These are phyloP conservation scores for Neophaeococcomyces mojaviensis DNA, from an alignment of 2,329 filamentous ascomycete genomes.

Conservation along the genomic window DNA sequence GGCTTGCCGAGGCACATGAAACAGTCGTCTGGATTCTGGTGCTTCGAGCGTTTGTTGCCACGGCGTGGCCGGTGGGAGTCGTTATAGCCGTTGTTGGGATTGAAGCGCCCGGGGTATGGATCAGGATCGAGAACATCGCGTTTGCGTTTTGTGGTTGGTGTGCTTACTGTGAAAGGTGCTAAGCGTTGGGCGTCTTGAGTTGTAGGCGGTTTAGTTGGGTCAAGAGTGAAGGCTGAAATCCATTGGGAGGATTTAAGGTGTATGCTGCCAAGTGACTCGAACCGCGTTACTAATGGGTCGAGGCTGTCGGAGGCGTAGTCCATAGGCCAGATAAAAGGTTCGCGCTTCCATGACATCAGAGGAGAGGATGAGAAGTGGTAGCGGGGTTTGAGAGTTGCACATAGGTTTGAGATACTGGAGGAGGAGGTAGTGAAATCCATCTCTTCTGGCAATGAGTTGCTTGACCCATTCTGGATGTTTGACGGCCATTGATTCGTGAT, in stretches of 20 bases:
- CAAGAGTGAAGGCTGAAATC: slow-evolving; percentile 58
- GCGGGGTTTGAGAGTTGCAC: slow-evolving; percentile 70
- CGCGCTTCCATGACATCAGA: slow-evolving; percentile 74
- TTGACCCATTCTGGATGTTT: slow-evolving; percentile 62
- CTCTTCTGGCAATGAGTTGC: slow-evolving; percentile 50
- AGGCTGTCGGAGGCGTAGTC: slow-evolving; percentile 42
- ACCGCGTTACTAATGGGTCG: slow-evolving; percentile 64
- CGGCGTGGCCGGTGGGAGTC: slow-evolving; percentile 33
- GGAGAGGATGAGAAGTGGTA: slow-evolving; percentile 77
- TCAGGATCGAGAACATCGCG: slow-evolving; percentile 31
- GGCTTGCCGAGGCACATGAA: slow-evolving; percentile 94
- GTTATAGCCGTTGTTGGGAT: not conserved
- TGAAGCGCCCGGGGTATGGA: slow-evolving; percentile 7
- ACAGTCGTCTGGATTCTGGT: slow-evolving; percentile 63
- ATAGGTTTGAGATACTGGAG: slow-evolving; percentile 71
- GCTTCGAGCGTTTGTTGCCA: slow-evolving; percentile 39
- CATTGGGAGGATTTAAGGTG: slow-evolving; percentile 66
- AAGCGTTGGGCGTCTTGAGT: slow-evolving; percentile 44
- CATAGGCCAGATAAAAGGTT: slow-evolving; percentile 72
- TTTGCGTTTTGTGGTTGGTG: slow-evolving; percentile 52
- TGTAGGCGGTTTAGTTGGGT: slow-evolving; percentile 55
- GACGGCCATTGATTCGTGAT: slow-evolving; percentile 82
- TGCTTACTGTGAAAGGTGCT: slow-evolving; percentile 27
- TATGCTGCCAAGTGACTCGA: slow-evolving; percentile 78
- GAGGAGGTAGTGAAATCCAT: slow-evolving; percentile 44